Evolutionary conservation across 345 rosid genomes (phyloP).

Genomic region (Gossypium raimondii): DNA sequence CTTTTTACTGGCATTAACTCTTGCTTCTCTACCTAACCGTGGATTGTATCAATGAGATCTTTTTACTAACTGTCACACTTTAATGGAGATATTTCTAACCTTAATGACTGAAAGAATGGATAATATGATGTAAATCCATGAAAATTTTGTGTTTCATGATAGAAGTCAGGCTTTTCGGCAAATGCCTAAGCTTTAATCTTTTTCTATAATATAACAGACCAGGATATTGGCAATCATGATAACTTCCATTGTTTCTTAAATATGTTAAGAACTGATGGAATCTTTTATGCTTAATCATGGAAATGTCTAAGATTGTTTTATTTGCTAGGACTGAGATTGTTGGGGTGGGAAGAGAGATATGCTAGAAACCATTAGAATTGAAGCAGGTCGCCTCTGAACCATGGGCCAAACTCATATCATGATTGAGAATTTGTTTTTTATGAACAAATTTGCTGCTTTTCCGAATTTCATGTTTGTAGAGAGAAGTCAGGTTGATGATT

Average conservation of each 20-base stretch:
- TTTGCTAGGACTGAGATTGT: not conserved
- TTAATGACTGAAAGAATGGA: not conserved
- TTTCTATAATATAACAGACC: not conserved
- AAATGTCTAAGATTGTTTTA: not conserved
- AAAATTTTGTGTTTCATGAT: not conserved
- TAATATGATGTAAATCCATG: not conserved
- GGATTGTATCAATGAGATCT: not conserved
- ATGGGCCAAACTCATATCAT: not conserved
- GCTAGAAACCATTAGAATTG: not conserved
- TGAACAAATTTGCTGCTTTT: not conserved
- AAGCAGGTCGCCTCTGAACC: not conserved
- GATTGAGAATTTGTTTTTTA: not conserved
- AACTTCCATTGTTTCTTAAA: not conserved
- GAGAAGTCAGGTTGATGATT: not conserved
- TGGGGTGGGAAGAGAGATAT: not conserved
- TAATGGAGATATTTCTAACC: not conserved
- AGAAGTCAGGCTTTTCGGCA: not conserved
- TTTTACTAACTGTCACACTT: no score
- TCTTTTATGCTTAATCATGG: not conserved
- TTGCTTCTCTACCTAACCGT: not conserved
- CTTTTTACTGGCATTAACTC: not conserved
- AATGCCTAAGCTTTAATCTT: not conserved
- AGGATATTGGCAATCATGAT: not conserved
- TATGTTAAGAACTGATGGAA: not conserved
- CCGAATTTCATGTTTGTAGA: not conserved